Conservation (phyloP, 768 basidiomycete genomes). For the Polyporus arcularius region DNA sequence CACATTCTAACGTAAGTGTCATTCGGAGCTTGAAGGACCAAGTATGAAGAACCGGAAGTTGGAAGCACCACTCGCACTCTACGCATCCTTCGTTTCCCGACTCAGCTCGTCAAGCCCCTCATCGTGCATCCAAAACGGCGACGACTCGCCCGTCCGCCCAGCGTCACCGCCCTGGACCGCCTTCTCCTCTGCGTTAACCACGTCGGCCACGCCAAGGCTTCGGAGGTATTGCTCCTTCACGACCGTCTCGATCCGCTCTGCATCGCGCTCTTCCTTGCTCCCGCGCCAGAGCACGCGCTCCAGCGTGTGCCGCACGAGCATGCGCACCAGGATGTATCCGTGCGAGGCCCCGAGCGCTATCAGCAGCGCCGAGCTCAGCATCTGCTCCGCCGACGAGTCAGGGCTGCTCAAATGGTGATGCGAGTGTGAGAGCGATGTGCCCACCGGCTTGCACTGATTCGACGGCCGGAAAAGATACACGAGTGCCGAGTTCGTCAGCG, state of each 20-base stretch:
- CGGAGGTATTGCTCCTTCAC: constrained; percentile 47
- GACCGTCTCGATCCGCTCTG: constrained; percentile 55
- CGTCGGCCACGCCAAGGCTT: constrained; percentile 30
- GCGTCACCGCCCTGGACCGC: constrained; percentile 13
- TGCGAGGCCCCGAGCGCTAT: constrained; percentile 86
- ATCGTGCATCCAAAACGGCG: constrained; percentile 67
- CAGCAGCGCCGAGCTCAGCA: constrained; percentile 34
- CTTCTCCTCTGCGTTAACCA: constrained; percentile 25
- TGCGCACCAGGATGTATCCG: constrained; percentile 71
- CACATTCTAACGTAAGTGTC: constrained; percentile 7
- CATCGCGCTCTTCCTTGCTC: constrained; percentile 62
- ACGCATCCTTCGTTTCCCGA: constrained; percentile 58
- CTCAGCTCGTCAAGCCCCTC: constrained; percentile 75
- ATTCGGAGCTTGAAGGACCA: too few relatives aligned
- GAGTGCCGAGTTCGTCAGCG: constrained; percentile 86
- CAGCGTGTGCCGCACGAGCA: constrained; percentile 64
- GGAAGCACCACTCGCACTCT: background rate
- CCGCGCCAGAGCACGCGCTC: constrained; percentile 79
- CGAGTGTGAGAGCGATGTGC: constrained; percentile 28
- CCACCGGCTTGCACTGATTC: constrained; percentile 28
- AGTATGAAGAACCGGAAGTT: background rate
- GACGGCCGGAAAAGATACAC: constrained; percentile 84
- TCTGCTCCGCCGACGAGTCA: constrained; percentile 18
- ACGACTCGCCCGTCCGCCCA: constrained; percentile 29
- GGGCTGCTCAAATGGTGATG: constrained; percentile 20